Base-by-base conservation (phyloP, 768 basidiomycete species). In the Imleria badia region DNA sequence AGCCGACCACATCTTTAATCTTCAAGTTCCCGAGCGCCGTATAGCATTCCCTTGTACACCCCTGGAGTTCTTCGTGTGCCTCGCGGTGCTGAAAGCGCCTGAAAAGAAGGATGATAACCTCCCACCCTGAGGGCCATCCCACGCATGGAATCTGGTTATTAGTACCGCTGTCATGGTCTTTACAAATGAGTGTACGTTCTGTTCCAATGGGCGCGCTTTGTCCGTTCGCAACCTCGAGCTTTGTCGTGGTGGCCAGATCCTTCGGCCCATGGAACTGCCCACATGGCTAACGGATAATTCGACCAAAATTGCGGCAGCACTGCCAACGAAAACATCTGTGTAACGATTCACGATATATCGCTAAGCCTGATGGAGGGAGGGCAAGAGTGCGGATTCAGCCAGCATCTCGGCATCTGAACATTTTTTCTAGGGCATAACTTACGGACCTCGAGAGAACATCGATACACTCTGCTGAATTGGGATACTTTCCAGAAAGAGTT, bases 311-410 rank as follows among this genome's bases (percentile, higher is more conserved):
- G 88, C 85, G 1, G 92, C 86, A 22, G 89, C 87, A 50, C 81
- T 81, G 57, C 93, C 82, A 29, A 98, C 93, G 61, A 84, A 94
- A 1, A 84, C 74, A 65, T 94, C 89, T 0, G 76, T 41, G 63
- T 94, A 91, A 14, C 96, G 81, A 61, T 93, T 93, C 51, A 98
- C 73, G 60, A 99, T 84, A 69, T 87, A 91, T n/a, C 93, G 92
- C 97, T 97, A 99, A 2, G 91, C 88, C 20, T 81, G 80, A 70
- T 98, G 91, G 35, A 98, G 81, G 6, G 89, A 80, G 3, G 94
- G 90, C 36, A 98, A 80, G 15, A 98, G 79, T 15, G 87, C 83
- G 13, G 85, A 82, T 63, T 87, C 86, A 0, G 80, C 80, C 19
- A 86, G 76, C 7, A 94, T 84, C 0, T 88, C 81, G 4, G 91